Percentiles rank a stretch among this genome's conserved stretches.
phyloP scores from a whole-genome alignment of 495 filamentous ascomycete species.

The Penicillium diatomitis region DNA sequence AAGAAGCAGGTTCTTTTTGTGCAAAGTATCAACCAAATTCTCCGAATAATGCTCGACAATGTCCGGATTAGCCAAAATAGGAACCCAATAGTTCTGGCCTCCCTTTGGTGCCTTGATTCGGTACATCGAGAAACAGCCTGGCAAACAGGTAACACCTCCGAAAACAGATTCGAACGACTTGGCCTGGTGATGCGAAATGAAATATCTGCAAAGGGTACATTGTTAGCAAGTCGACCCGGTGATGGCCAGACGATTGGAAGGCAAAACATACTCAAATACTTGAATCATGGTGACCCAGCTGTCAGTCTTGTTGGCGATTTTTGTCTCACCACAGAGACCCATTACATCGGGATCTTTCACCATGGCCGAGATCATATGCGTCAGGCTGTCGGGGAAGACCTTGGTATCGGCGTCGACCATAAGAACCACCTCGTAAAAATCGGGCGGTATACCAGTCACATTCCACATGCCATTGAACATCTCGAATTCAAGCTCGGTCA shows the following conservation, averaged over 20 bases:
- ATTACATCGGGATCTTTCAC: conserved; percentile 99
- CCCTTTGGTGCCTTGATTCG: conserved; percentile 98
- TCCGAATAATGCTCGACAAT: conserved; percentile 99
- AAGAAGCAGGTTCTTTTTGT: conserved; percentile 95
- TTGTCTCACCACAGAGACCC: conserved; percentile 98
- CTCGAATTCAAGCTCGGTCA: conserved; percentile 99
- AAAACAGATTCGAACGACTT: conserved; percentile 99
- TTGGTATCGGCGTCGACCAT: conserved; percentile 99
- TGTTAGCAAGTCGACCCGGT: conserved; percentile 10
- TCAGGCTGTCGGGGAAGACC: conserved; percentile 94
- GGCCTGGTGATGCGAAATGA: conserved; percentile 92
- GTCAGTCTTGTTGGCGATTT: conserved; percentile 95
- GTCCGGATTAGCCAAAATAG: conserved; percentile 96
- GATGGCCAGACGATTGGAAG: not conserved
- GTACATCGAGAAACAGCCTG: conserved; percentile 99
- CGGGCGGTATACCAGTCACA: conserved; percentile 92
- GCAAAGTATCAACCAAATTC: conserved; percentile 96
- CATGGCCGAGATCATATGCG: conserved; percentile 98
- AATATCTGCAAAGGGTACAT: conserved; percentile 48
- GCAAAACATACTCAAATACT: conserved; percentile 71
- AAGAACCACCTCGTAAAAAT: conserved; percentile 94
- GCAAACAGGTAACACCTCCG: conserved; percentile 97
- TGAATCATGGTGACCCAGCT: conserved; percentile 98
- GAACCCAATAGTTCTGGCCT: conserved; percentile 98
- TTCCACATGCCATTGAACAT: conserved; percentile 99